Base-by-base conservation (phyloP, 129 eudicot genomes). In the Artemisia tridentata region DNA sequence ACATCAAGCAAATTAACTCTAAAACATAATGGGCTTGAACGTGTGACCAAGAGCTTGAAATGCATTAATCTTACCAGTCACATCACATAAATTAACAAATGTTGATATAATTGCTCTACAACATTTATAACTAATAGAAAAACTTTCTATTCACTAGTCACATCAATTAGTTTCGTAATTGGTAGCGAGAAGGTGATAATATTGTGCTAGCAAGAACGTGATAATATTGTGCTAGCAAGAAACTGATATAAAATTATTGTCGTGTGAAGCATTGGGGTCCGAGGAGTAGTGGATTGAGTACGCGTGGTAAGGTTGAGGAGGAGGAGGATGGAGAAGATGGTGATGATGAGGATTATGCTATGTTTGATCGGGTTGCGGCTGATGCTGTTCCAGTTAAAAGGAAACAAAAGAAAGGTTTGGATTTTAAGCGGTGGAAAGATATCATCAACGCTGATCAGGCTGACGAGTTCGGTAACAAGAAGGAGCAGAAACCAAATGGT, bases 371-470 rank as follows among this genome's bases (percentile, higher is more conserved):
- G 66, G 63, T 81, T 73, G 89, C 89, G n/a, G 84, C 52, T 75
- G 77, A 74, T 77, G 99, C 97, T 67, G 61, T 81, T 16, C 97
- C 99, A 10, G 21, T 90, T 21, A 70, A 74, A 76, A 88, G 85
- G 84, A 95, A 95, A 77, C 83, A 84, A 68, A 90, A 84, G 85
- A 95, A 86, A 69, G 76, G 69, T 61, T 57, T 95, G 80, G 90
- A 90, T 90, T 77, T 90, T 46, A 86, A 81, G 49, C 45, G 51
- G 65, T 95, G 93, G 99, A 63, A 81, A 71, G 95, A 90, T 56
- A 48, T 84, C 3, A 43, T 58, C 65, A 60, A 21, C 6, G 72
- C 18, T 71, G 84, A 71, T 53, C 53, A 61, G 65, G 59, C 59
- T 23, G 61, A 82, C 3, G 68, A 10, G 31, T 34, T 62, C 12